Conservation (phyloP, 371 early-diverging fungal genomes). For the Mortierella sp. region DNA sequence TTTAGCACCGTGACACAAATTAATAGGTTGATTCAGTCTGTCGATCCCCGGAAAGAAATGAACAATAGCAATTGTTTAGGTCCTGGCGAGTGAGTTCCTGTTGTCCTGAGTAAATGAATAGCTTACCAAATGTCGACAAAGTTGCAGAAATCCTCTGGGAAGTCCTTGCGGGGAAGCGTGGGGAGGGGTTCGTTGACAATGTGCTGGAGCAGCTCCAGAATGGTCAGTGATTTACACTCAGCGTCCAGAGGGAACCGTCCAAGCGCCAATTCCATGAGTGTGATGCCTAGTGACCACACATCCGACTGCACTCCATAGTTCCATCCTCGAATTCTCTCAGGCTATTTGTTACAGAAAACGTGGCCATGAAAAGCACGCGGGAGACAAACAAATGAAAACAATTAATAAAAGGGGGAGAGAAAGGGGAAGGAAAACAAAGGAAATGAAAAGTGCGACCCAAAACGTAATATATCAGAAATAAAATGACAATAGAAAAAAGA, state of each 20-base stretch:
- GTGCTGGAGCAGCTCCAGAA: constrained; percentile 94
- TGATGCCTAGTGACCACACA: constrained; percentile 96
- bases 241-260: constrained; percentile 93
- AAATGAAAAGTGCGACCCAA: constrained; percentile 2
- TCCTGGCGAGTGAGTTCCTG: background rate
- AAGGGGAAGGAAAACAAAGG: background rate
- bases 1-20: constrained; percentile 8
- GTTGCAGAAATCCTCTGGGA: constrained; percentile 81
- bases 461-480: constrained; percentile 2
- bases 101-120: background rate
- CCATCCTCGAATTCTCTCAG: constrained; percentile 96
- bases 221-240: constrained; percentile 81
- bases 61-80: background rate
- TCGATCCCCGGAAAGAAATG: background rate
- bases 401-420: background rate
- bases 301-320: constrained; percentile 94
- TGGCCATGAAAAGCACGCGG: background rate
- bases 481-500: background rate
- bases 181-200: constrained; percentile 95
- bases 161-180: constrained; percentile 78
- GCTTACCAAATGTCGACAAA: constrained; percentile 85
- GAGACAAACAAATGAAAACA: background rate
- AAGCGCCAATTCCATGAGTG: constrained; percentile 93
- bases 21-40: background rate
- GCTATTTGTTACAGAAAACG: constrained; percentile 65